phyloP scores from a whole-genome alignment of 2,329 filamentous ascomycete genomes.

The Aspergillus sp. region DNA sequence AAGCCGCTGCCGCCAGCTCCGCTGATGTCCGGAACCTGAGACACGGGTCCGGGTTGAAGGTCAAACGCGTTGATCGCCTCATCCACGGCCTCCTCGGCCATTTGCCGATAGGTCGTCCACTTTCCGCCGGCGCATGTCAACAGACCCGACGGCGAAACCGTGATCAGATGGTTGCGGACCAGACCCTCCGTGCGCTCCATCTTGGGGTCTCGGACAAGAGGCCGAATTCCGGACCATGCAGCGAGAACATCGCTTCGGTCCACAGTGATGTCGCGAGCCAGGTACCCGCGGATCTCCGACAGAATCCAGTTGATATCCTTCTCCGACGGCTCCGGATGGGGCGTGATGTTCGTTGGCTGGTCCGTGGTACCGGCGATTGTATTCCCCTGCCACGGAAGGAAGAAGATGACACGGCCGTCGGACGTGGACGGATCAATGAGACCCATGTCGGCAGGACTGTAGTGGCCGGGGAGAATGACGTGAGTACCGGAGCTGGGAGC shows the following conservation, averaged over 20 bases:
- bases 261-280: slow-evolving; percentile 76
- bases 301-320: slow-evolving; percentile 84
- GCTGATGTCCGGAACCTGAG: slow-evolving; percentile 56
- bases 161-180: slow-evolving; percentile 76
- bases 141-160: slow-evolving; percentile 67
- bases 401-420: slow-evolving; percentile 84
- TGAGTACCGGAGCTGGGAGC: slow-evolving; percentile 79
- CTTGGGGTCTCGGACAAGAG: slow-evolving; percentile 76
- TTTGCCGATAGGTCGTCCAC: slow-evolving; percentile 88
- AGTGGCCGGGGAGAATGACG: slow-evolving; percentile 79
- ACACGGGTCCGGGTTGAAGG: slow-evolving; percentile 49
- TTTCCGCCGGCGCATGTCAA: slow-evolving; percentile 82
- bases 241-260: slow-evolving; percentile 79
- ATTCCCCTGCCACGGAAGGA: slow-evolving; percentile 87
- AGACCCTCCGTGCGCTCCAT: slow-evolving; percentile 78
- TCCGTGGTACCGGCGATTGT: slow-evolving; percentile 86
- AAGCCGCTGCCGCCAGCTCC: slow-evolving; percentile 62
- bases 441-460: slow-evolving; percentile 76
- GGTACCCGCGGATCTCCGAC: slow-evolving; percentile 69
- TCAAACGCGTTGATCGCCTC: slow-evolving; percentile 62
- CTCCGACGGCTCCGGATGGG: slow-evolving; percentile 68
- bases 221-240: slow-evolving; percentile 81
- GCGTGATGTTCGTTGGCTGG: slow-evolving; percentile 60
- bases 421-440: slow-evolving; percentile 79
- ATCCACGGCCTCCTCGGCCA: slow-evolving; percentile 84